Evolutionary conservation across 2,329 filamentous ascomycete genomes (phyloP).

Genomic region (Clonostachys sp.): DNA sequence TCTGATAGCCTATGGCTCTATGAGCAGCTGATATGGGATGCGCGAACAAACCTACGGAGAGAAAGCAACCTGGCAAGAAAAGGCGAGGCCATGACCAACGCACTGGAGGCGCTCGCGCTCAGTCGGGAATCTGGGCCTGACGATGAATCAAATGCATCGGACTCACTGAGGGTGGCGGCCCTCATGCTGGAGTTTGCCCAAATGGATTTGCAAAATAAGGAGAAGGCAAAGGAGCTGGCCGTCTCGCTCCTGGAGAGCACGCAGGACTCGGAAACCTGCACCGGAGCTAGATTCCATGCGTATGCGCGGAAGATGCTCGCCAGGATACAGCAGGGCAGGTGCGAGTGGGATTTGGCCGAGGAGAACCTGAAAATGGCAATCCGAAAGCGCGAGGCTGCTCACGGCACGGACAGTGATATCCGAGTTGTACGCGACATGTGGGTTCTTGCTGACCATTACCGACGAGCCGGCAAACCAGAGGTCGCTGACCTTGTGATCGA

Average conservation of each 20-base stretch:
- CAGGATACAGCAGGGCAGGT: conserved; percentile 20
- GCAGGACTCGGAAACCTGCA: conserved; percentile 11
- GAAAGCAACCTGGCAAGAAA: conserved; percentile 19
- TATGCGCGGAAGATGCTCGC: conserved; percentile 31
- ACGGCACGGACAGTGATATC: conserved; percentile 23
- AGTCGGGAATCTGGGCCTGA: conserved; percentile 4
- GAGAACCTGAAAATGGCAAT: conserved; percentile 23
- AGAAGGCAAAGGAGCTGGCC: conserved; percentile 21
- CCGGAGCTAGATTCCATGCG: conserved; percentile 26
- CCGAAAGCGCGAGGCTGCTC: conserved; percentile 24
- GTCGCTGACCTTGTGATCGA: conserved; percentile 17
- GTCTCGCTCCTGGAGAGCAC: conserved; percentile 18
- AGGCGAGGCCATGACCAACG: conserved; percentile 19
- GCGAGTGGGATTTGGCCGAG: conserved; percentile 23
- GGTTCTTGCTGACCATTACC: conserved; percentile 26
- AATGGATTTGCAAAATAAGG: conserved; percentile 26
- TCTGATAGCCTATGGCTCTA: conserved; percentile 27
- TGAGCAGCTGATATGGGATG: conserved; percentile 31
- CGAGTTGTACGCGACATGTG: conserved; percentile 31
- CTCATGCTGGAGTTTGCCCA: conserved; percentile 28
- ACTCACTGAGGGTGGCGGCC: conserved; percentile 22
- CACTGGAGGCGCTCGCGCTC: conserved; percentile 15
- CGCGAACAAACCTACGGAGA: conserved; percentile 23
- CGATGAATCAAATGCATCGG: conserved; percentile 13
- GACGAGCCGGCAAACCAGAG: conserved; percentile 18